Base-by-base conservation (phyloP, 2,329 filamentous ascomycete genomes). In the Stemphylium beticola region DNA sequence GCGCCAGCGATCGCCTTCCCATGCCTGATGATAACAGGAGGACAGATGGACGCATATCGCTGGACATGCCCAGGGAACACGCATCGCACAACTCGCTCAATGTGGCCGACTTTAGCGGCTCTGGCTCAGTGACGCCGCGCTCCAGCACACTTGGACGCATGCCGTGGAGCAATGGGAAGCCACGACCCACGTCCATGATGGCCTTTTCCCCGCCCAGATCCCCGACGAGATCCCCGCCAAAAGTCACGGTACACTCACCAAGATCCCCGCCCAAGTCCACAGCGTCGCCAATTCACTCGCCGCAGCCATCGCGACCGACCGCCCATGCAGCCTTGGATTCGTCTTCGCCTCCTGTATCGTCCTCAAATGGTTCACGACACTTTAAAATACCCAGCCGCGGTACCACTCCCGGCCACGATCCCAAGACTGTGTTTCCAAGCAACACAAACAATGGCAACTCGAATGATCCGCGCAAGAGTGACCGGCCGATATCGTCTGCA, bases 161-260 rank as follows among this genome's bases (percentile, higher is more conserved):
- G 53, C 71, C 73, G 40, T 69, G 74, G 73, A 66, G 68, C 67
- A 67, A 69, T 57, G 45, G 72, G 60, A 65, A 75, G 61, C 61
- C 72, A 7, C 74, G 79, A 51, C 79, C 81, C 3, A 75, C 77
- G 29, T 83, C 80, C 26, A 80, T 85, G 76, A 75, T 79, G 61
- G 76, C 77, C 45, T 69, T 81, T 61, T 75, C 76, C 52, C 75
- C 79, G 40, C 74, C 81, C 14, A 78, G 79, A 29, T 75, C 76
- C 47, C 74, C 78, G 48, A 75, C 80, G 4, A 78, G 78, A 44
- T 82, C 84, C 0, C 83, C 87, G 26, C 89, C 90, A 15, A 82
- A 87, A 29, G 85, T 93, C 53, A 85, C 82, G 4, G 79, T 92
- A 41, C 83, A 91, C 49, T 88, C 89, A 38, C 90, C 90, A 4